These are phyloP conservation scores for Skeletonema potamos DNA, from an alignment of 108 stramenopile species.

Conservation along the genomic window DNA sequence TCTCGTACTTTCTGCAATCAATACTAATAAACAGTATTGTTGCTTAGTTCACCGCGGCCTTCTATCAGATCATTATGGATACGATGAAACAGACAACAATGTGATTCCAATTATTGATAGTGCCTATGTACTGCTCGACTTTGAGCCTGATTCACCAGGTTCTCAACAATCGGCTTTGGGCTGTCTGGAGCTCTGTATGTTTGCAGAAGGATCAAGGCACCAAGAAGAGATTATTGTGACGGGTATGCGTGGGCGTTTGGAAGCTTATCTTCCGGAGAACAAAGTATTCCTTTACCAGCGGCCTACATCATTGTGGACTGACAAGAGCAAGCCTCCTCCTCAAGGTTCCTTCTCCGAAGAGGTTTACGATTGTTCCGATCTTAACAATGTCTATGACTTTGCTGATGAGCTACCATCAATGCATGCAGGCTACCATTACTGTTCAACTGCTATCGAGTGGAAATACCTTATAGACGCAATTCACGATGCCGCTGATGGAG, in stretches of 20 bases:
- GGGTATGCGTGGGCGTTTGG: constrained; percentile 79
- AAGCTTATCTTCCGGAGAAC: constrained; percentile 87
- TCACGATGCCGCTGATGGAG: constrained; percentile 38
- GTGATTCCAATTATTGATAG: constrained; percentile 76
- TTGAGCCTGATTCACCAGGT: constrained; percentile 15
- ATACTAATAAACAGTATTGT: background rate
- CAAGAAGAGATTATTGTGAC: constrained; percentile 90
- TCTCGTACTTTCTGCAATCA: background rate
- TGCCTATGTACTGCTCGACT: constrained; percentile 79
- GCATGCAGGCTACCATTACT: constrained; percentile 83
- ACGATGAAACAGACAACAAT: constrained; percentile 27
- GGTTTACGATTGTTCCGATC: constrained; percentile 78
- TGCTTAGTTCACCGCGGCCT: constrained; percentile 68
- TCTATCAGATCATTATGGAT: constrained; percentile 56
- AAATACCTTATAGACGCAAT: constrained; percentile 59
- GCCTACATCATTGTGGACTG: constrained; percentile 63
- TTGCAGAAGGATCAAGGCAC: constrained; percentile 81
- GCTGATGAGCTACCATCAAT: constrained; percentile 59
- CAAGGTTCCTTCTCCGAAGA: constrained; percentile 47
- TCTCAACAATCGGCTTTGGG: constrained; percentile 52
- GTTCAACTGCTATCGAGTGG: constrained; percentile 84
- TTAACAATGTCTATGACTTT: constrained; percentile 62
- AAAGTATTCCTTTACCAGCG: constrained; percentile 77
- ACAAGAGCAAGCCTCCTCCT: constrained; percentile 76
- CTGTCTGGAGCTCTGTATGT: constrained; percentile 85